Evolutionary conservation across 2,329 filamentous ascomycete genomes (phyloP), one percentile per base, ranked within the genome.

Genomic region (Fusarium luffae): DNA sequence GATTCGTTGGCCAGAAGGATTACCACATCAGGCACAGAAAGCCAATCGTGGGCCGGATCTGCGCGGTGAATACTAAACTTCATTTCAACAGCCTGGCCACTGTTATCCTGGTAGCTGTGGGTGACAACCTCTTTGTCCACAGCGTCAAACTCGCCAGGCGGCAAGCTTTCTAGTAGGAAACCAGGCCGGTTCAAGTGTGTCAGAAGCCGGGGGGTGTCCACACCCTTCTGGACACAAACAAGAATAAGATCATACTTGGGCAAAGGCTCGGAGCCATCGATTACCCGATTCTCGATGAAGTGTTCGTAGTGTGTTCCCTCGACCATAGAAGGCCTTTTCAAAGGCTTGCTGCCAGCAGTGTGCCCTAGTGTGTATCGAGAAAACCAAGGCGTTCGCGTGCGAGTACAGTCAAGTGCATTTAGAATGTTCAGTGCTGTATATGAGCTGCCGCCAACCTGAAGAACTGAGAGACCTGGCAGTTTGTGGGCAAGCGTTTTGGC

Each of bases 401-500:
- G 68, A 13, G 70, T 63, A 2, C 57, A 2, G 63, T 61, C 10
- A 83, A 59, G 7, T 21, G 63, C 59, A 8, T 73, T 52, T n/a
- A 83, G 64, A 23, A 79, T 61, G 2, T 73, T 52, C 6, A 63
- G 28, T 0, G 74, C 64, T 7, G 78, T 54, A 2, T 51, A 13
- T 5, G 47, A 25, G 3, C 59, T 64, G 1, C 78, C 79, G 0
- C 81, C 82, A 16, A 82, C 61, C 46, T 83, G 82, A 5, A 85
- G 74, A 12, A 85, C 74, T 0, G 77, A 73, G 2, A 84, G 59
- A 0, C 65, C 77, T 0, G 83, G 79, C 7, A 77, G 76, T 56
- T 83, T 83, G 72, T 84, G 80, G 2, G 78, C 78, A 19, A 82
- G 63, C 0, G 80, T 58, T 2, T 72, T 66, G 1, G 83, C 56